Conservation (phyloP, 2,329 filamentous ascomycete species). For the Diaporthe citriasiana region DNA sequence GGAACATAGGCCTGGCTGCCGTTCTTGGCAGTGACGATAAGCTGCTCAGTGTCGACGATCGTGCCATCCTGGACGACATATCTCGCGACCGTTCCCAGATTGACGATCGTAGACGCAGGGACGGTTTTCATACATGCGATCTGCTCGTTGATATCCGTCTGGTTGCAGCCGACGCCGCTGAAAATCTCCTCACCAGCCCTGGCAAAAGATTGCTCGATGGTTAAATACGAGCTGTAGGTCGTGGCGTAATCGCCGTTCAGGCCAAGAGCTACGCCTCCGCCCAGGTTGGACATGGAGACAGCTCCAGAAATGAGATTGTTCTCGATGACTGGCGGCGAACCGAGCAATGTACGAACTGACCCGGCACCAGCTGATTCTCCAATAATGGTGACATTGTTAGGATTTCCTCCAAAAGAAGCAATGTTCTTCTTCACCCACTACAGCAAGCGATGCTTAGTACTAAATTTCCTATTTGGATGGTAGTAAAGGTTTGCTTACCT, state of each 20-base stretch:
- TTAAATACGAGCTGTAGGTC: constrained; percentile 67
- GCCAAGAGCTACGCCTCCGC: constrained; percentile 63
- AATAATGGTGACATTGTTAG: constrained; percentile 39
- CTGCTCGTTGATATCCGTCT: constrained; percentile 56
- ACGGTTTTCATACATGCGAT: constrained; percentile 61
- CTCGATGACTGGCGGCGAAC: constrained; percentile 61
- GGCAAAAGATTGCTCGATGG: constrained; percentile 63
- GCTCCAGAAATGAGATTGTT: constrained; percentile 59
- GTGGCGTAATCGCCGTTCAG: constrained; percentile 63
- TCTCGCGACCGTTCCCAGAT: constrained; percentile 57
- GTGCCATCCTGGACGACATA: constrained; percentile 68
- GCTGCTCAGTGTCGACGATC: constrained; percentile 63
- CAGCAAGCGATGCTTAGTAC: neutral
- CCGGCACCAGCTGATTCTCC: constrained; percentile 60
- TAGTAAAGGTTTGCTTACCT: constrained; percentile 44
- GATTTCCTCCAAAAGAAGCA: constrained; percentile 37
- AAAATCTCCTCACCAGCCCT: constrained; percentile 64
- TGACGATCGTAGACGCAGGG: constrained; percentile 55
- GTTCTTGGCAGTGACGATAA: constrained; percentile 59
- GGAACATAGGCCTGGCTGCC: constrained; percentile 62
- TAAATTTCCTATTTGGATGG: neutral
- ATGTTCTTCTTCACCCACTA: constrained; percentile 40
- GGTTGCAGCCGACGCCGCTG: constrained; percentile 60
- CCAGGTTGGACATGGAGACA: constrained; percentile 65
- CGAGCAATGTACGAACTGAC: constrained; percentile 63